These are phyloP conservation scores for Neurospora sp. DNA, from an alignment of 495 filamentous ascomycete species.

Conservation along the genomic window DNA sequence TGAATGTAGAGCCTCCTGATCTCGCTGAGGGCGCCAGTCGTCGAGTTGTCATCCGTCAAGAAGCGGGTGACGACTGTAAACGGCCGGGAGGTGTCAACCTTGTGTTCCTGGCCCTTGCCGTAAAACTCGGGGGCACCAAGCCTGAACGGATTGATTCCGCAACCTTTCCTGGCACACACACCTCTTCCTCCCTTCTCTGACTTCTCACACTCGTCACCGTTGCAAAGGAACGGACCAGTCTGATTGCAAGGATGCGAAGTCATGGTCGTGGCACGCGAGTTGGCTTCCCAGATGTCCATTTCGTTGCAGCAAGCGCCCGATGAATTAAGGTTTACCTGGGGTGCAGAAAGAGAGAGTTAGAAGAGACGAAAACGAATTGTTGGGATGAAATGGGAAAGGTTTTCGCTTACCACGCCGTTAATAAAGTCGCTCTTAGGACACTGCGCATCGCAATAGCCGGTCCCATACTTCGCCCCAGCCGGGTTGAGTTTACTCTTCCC, in stretches of 20 bases:
- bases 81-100: conserved; percentile 47
- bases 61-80: conserved; percentile 66
- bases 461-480: conserved; percentile 54
- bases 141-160: conserved; percentile 50
- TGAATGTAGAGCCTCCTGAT: conserved; percentile 56
- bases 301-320: conserved; percentile 48
- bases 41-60: conserved; percentile 38
- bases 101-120: conserved; percentile 29
- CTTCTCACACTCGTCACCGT: conserved; percentile 32
- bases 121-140: conserved; percentile 48
- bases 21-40: conserved; percentile 40
- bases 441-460: conserved; percentile 63
- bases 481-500: conserved; percentile 46
- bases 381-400: background rate
- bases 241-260: conserved; percentile 49
- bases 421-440: conserved; percentile 46
- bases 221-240: conserved; percentile 37
- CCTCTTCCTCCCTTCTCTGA: conserved; percentile 24
- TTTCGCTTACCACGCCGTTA: conserved; percentile 40
- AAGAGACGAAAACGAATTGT: background rate
- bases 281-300: conserved; percentile 59
- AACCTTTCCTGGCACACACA: conserved; percentile 57
- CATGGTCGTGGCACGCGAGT: conserved; percentile 42
- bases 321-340: conserved; percentile 36
- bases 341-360: background rate